phyloP scores from a whole-genome alignment of 1,139 yeast species.

The Yamadazyma jaroonii region DNA sequence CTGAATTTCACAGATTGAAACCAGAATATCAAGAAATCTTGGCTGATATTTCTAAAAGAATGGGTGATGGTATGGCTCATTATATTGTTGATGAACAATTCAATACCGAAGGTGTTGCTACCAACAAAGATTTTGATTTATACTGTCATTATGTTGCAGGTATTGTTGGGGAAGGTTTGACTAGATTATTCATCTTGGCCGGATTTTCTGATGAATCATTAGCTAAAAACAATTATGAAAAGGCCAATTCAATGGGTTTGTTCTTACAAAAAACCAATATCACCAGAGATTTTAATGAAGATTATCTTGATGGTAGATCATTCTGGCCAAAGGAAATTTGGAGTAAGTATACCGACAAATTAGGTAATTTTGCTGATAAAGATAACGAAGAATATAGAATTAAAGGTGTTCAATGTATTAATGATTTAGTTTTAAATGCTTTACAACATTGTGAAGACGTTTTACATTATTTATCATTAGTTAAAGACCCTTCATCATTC shows the following conservation, averaged over 20 bases:
- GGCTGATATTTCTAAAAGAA: slow-evolving; percentile 68
- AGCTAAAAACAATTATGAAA: slow-evolving; percentile 48
- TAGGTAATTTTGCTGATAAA: slow-evolving; percentile 51
- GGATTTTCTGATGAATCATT: slow-evolving; percentile 55
- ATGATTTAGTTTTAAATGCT: slow-evolving; percentile 79
- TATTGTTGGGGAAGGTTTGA: slow-evolving; percentile 92
- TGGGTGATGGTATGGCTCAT: slow-evolving; percentile 99
- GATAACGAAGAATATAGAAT: slow-evolving; percentile 37
- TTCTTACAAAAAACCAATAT: slow-evolving; percentile 94
- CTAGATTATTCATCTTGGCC: slow-evolving; percentile 73
- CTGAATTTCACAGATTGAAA: slow-evolving; percentile 70
- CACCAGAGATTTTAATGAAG: slow-evolving; percentile 93
- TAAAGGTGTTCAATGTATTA: slow-evolving; percentile 68
- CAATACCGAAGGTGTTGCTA: slow-evolving; percentile 73
- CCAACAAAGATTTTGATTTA: slow-evolving; percentile 77
- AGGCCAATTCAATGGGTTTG: slow-evolving; percentile 88
- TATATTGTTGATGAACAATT: slow-evolving; percentile 78
- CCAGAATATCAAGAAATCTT: slow-evolving; percentile 78
- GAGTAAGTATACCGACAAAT: slow-evolving; percentile 69
- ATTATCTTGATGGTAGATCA: slow-evolving; percentile 84
- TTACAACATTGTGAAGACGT: slow-evolving; percentile 77
- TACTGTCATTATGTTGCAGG: slow-evolving; percentile 99
- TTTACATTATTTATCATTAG: slow-evolving; percentile 69
- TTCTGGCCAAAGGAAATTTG: slow-evolving; percentile 97
- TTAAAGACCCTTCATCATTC: slow-evolving; percentile 80